Evolutionary conservation across 2,329 filamentous ascomycete species (phyloP), one percentile per base, ranked within the genome.

Genomic region (Gaeumannomyces tritici): DNA sequence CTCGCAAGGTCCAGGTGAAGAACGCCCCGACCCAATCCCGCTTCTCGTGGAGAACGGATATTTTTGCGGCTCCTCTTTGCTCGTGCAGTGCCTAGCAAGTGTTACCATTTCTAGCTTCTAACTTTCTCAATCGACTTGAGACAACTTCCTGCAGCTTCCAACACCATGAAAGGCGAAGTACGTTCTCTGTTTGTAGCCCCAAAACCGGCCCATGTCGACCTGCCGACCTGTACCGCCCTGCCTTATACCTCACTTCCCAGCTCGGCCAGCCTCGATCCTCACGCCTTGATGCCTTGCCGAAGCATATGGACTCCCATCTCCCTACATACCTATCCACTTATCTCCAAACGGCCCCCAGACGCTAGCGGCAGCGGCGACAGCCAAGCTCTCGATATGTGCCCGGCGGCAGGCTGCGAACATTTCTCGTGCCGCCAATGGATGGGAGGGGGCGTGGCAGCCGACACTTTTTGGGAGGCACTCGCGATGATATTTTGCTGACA

Each of bases 151-250:
- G 51, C 61, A 61, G 59, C 51, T 67, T 67, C 67, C 73, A 24
- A 24, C 42, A 81, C 66, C 70, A 83, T 83, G 81, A 83, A 82
- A 78, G 81, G 80, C 75, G 81, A 83, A 79, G 81, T 83, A 73
- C 73, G 80, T 75, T 55, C 51, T 59, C 26, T 31, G 42, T 15
- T 35, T 35, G 35, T 42, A 51, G 2, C 21, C 21, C 9, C 21
- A 9, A 24, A 18, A 24, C 42, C 42, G 9, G 42, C 42, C 3
- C n/a, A 2, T 42, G 35, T 15, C 35, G 35, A 42, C n/a, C 42
- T 51, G 42, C 21, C 42, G 21, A 8, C 42, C 42, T 51, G 42
- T 21, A 18, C 7, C 42, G 21, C 42, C 24, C 21, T 11, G 21
- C 21, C 42, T 51, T 51, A 7, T n/a, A 1, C 8, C 6, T 51